Conservation (phyloP, 2,329 filamentous ascomycete species). For the Fusarium sp. region DNA sequence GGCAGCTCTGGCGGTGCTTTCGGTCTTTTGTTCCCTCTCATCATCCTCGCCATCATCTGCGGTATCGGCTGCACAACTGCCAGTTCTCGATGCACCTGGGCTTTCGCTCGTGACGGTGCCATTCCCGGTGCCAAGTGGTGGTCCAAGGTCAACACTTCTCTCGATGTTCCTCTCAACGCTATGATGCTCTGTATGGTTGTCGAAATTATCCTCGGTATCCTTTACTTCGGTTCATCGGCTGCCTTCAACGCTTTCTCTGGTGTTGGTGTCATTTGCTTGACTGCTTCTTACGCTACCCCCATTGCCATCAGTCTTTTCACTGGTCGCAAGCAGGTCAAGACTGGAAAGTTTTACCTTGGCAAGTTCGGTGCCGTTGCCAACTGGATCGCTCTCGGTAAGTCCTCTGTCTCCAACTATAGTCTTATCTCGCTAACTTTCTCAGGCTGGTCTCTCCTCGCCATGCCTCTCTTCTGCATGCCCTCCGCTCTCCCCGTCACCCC, state of each 20-base stretch:
- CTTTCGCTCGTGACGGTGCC: conserved; percentile 76
- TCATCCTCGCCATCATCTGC: conserved; percentile 74
- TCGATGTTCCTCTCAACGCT: conserved; percentile 75
- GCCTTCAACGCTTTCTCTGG: conserved; percentile 80
- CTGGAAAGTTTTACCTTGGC: conserved; percentile 71
- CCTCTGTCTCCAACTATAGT: not conserved
- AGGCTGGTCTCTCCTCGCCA: conserved; percentile 75
- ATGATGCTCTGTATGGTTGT: conserved; percentile 78
- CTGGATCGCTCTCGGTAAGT: conserved; percentile 70
- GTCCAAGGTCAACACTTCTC: conserved; percentile 69
- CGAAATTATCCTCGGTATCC: conserved; percentile 71
- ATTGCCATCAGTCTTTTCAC: conserved; percentile 72
- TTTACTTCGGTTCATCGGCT: conserved; percentile 75
- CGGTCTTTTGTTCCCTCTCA: conserved; percentile 70
- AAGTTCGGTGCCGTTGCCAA: conserved; percentile 71
- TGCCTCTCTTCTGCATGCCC: conserved; percentile 81
- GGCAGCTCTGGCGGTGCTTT: conserved; percentile 71
- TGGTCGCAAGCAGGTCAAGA: conserved; percentile 68
- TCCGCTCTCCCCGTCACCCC: conserved; percentile 68
- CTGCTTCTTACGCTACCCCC: conserved; percentile 74
- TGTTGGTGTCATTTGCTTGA: conserved; percentile 76
- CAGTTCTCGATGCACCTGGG: conserved; percentile 74
- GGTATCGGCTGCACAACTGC: conserved; percentile 77
- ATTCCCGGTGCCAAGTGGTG: conserved; percentile 72
- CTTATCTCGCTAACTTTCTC: conserved; percentile 22